Percentiles rank a stretch among this genome's conserved stretches.
Conservation (phyloP, 2,329 filamentous ascomycete species). For the Scedosporium aurantiacum region DNA sequence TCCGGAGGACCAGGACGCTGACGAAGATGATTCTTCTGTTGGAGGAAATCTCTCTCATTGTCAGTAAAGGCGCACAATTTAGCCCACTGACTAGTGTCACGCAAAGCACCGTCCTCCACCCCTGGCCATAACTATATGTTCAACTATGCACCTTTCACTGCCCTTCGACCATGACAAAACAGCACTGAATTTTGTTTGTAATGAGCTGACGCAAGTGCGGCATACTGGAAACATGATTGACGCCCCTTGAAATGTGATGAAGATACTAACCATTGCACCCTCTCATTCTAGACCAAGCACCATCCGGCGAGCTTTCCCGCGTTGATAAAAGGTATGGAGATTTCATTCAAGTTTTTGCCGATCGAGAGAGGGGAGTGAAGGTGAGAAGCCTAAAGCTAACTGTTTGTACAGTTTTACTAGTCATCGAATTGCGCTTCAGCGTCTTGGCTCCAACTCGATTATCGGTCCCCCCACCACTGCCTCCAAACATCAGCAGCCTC, state of each 20-base stretch:
- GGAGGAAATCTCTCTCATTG: no score
- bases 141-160: background rate
- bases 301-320: background rate
- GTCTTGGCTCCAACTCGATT: conserved; percentile 2
- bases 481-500: conserved; percentile 16
- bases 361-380: no score
- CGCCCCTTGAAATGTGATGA: background rate
- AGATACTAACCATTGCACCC: background rate
- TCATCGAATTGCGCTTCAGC: background rate
- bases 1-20: no score
- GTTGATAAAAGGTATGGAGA: background rate
- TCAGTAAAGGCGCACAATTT: background rate
- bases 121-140: no score
- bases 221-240: background rate
- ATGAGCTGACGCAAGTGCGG: background rate
- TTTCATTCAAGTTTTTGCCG: no score
- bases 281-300: background rate
- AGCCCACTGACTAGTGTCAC: background rate
- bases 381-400: background rate
- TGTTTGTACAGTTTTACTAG: background rate
- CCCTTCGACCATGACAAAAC: background rate
- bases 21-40: no score
- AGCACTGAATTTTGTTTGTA: background rate
- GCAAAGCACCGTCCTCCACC: no score
- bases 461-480: conserved; percentile 15